Base-by-base conservation (phyloP, 164 flowering plant species). In the Magnolia kwangsiensis region DNA sequence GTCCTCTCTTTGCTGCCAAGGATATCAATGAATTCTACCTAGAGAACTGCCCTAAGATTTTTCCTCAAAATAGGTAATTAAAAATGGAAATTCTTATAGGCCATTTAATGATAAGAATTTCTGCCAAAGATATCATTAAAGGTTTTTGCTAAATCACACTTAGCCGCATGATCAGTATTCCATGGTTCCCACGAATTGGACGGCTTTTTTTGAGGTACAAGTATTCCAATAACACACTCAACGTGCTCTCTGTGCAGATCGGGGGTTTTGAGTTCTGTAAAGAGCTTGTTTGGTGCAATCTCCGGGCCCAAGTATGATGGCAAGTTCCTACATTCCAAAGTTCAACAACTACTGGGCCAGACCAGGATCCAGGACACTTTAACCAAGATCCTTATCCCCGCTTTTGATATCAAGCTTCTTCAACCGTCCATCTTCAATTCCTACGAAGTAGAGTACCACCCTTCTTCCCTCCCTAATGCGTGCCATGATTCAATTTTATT, bases 1-100 rank as follows among this genome's bases (percentile, higher is more conserved):
- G 86, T 27, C 89, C 89, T 0, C 75, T 86, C 11, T 86, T 67
- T 66, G 82, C 87, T 19, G 89, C 89, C 11, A 84, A 81, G 71
- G 87, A 86, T 50, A 81, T 86, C 61, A 69, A 59, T 4, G 70
- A 72, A 23, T 85, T 86, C 74, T 85, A 85, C 21, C 68, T 85
- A 1, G 68, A 80, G 64, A 65, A 84, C 31, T n/a, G 82, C 63
- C 87, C 86, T n/a, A 76, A 74, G 11, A 86, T 86, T 7, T 86
- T 86, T 63, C 89, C 86, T 4, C 85, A 80, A 67, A 67, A 27
- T 2, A 21, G 77, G 83, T 68, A 49, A 65, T 49, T 64, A 65
- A 29, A 23, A 23, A 65, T 18, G 1, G 9, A 65, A 37, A 37
- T 27, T 1, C 29, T 27, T 27, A 27, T 27, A 27, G 29, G 29